Conservation (phyloP, 2,329 filamentous ascomycete genomes). For the Chaetomium strumarium region DNA sequence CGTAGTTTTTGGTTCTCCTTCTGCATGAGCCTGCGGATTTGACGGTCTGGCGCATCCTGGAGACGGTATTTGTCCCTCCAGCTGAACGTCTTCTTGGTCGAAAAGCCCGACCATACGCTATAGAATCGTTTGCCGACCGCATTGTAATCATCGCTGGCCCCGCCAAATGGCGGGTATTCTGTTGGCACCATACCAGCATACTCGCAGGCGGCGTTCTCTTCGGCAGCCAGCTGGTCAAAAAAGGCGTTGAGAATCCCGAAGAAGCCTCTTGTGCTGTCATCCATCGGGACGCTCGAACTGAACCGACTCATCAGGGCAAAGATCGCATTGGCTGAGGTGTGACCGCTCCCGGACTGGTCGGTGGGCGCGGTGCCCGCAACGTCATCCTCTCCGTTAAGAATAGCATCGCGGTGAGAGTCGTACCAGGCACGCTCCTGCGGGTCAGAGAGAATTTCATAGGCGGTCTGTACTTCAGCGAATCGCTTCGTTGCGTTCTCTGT, state of each 20-base stretch:
- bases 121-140: constrained; percentile 76
- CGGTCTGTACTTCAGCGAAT: constrained; percentile 88
- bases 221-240: constrained; percentile 73
- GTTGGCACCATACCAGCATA: constrained; percentile 56
- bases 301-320: constrained; percentile 73
- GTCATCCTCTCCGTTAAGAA: constrained; percentile 60
- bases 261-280: constrained; percentile 75
- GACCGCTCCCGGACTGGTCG: constrained; percentile 53
- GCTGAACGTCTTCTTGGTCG: constrained; percentile 76
- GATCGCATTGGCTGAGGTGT: constrained; percentile 78
- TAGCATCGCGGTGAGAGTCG: constrained; percentile 84
- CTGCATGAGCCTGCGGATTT: constrained; percentile 78
- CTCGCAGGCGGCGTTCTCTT: constrained; percentile 70
- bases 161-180: constrained; percentile 79
- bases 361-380: constrained; percentile 31
- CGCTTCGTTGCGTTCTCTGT: constrained; percentile 74
- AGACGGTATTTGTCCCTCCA: constrained; percentile 85
- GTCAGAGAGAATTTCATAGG: constrained; percentile 94
- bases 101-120: constrained; percentile 69
- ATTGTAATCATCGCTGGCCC: constrained; percentile 69
- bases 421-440: constrained; percentile 97
- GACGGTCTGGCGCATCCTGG: constrained; percentile 80
- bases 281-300: constrained; percentile 69
- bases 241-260: constrained; percentile 71
- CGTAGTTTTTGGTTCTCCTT: constrained; percentile 86